These are phyloP conservation scores for Penicillium dipodomyicola DNA, from an alignment of 495 filamentous ascomycete genomes.

Conservation along the genomic window DNA sequence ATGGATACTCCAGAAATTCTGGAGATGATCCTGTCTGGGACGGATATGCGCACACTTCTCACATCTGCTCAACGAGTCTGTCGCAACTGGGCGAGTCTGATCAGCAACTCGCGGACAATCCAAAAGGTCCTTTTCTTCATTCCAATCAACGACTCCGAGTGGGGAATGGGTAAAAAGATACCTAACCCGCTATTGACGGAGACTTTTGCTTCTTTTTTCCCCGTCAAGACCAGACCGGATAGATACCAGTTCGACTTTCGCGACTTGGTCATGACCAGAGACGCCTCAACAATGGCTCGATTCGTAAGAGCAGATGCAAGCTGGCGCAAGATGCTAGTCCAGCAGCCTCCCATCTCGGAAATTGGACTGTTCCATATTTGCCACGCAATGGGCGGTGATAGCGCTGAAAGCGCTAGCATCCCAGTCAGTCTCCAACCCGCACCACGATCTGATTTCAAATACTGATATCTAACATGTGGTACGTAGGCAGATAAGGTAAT, in stretches of 20 bases:
- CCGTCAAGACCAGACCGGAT: background rate
- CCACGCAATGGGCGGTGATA: background rate
- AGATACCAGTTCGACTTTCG: background rate
- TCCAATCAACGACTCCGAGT: slow-evolving; percentile 11
- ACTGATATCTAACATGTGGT: background rate
- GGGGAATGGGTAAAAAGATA: background rate
- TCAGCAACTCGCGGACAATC: slow-evolving; percentile 10
- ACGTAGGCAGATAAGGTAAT: slow-evolving; percentile 2
- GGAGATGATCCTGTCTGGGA: slow-evolving; percentile 12
- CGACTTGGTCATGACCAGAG: background rate
- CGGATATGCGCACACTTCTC: slow-evolving; percentile 18
- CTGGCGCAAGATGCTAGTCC: slow-evolving; percentile 17
- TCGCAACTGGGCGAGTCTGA: slow-evolving; percentile 8
- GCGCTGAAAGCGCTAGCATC: background rate
- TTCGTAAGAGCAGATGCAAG: slow-evolving; percentile 4
- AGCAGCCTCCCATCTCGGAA: slow-evolving; percentile 7
- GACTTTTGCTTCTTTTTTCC: slow-evolving; percentile 11
- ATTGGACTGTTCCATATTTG: slow-evolving; percentile 5
- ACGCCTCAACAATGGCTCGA: background rate
- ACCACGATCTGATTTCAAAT: background rate
- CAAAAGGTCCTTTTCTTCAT: slow-evolving; percentile 19
- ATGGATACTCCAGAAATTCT: slow-evolving; percentile 12
- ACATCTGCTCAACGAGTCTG: slow-evolving; percentile 14
- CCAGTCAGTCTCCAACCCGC: slow-evolving; percentile 1
- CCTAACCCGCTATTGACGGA: slow-evolving; percentile 8